Evolutionary conservation across 768 basidiomycete genomes (phyloP).

Genomic region (Tricholoma flavovirens): DNA sequence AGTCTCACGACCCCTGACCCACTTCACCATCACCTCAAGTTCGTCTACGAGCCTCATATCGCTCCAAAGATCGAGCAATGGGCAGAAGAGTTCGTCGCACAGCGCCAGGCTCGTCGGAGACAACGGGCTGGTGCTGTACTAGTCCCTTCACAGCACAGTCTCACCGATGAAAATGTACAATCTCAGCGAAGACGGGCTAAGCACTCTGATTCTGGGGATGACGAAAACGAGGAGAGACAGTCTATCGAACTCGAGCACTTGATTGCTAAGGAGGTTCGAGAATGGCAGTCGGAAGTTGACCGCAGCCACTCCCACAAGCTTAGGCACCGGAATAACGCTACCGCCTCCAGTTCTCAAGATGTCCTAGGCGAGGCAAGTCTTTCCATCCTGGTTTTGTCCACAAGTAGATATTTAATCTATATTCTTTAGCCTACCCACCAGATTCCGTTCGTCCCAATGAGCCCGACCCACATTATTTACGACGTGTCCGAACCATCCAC

Average conservation of each 20-base stretch:
- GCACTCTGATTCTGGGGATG: conserved; percentile 15
- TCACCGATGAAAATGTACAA: conserved; percentile 23
- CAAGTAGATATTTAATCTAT: conserved; percentile 2
- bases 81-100: conserved; percentile 34
- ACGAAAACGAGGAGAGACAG: conserved; percentile 15
- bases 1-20: background rate
- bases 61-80: conserved; percentile 52
- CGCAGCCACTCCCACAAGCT: conserved; percentile 22
- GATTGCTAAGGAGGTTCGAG: conserved; percentile 41
- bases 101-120: conserved; percentile 24
- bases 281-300: conserved; percentile 45
- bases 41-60: conserved; percentile 66
- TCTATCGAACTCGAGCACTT: conserved; percentile 49
- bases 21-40: conserved; percentile 33
- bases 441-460: conserved; percentile 41
- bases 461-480: conserved; percentile 43
- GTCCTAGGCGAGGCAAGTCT: conserved; percentile 44
- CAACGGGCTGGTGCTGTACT: conserved; percentile 20
- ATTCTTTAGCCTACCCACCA: conserved; percentile 35
- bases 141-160: conserved; percentile 18
- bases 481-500: conserved; percentile 27
- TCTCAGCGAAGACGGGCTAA: conserved; percentile 20
- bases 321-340: conserved; percentile 26
- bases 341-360: conserved; percentile 15
- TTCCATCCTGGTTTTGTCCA: background rate